Base-by-base conservation (phyloP, 305 asterid species). In the Fraxinus ornus region DNA sequence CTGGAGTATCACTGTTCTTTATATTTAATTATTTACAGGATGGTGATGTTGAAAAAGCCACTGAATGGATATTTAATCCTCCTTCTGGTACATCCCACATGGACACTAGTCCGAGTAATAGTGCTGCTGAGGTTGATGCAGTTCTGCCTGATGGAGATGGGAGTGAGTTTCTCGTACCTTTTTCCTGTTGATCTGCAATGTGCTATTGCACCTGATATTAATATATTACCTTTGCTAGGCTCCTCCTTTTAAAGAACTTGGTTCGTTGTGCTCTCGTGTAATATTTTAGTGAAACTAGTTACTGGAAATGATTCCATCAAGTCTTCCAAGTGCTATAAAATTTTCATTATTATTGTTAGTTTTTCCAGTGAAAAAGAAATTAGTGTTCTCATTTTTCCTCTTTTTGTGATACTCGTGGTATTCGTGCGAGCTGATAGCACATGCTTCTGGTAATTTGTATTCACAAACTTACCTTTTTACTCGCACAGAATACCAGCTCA, bases 31-130 rank as follows among this genome's bases (percentile, higher is more conserved):
- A 22, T 84, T 44, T 86, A 78, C 90, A 96, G 99, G 98, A 88
- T 15, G 97, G 94, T 86, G 95, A 96, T 81, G 90, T 94, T 80
- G 98, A 93, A 88, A 93, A 86, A 87, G 99, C 99, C 47, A 94
- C 98, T 64, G 98, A 96, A 57, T 94, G 98, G 98, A 94, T 96
- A 85, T 93, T 91, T 83, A 94, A 91, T 86, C 95, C 95, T 82
- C 92, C 93, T 78, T 57, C 91, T 82, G 88, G 83, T 39, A 75
- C 88, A 68, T 79, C 97, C 55, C 89, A 80, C 78, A 90, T 89
- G 95, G 93, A 91, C 78, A 80, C 85, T 39, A 82, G 94, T 70
- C 89, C 94, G 32, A 90, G 97, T 82, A 87, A 87, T 76, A 92
- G 89, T 75, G 89, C 86, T 78, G 79, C 88, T 79, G 86, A 60